Evolutionary conservation across 2,329 filamentous ascomycete species (phyloP), one percentile per base, ranked within the genome.

Genomic region (Daldinia eschscholtzii): DNA sequence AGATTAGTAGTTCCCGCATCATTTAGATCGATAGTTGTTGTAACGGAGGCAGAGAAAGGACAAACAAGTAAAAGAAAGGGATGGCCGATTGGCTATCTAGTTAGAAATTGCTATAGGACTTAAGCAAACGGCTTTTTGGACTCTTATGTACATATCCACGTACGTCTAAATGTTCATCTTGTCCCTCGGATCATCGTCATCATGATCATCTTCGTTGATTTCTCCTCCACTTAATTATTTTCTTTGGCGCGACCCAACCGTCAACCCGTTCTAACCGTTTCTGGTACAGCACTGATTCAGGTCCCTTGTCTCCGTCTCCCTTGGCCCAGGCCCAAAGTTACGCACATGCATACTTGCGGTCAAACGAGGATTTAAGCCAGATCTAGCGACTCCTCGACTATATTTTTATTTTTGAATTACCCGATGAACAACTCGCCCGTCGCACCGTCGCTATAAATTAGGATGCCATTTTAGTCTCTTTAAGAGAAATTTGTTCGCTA

Each of bases 221-320:
- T 35, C 5, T 33, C 37, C 64, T 53, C 67, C 68, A 65, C 68
- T 67, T 70, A 60, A 62, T 33, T 58, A 48, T 57, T 63, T 68
- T 57, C 56, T 67, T 52, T 60, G 50, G 39, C 23, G 37, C 48
- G 57, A 33, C 44, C 60, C 53, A 50, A 33, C 56, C 33, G 64
- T 64, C 53, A 12, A 50, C 20, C 20, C 20, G 20, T 37, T 44
- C 68, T 68, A 70, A 68, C 68, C 58, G 6, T 33, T 57, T 57
- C 35, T 53, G 42, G 68, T 35, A 62, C 13, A 12, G 18, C 39
- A 33, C 60, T 68, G 55, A 70, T 68, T 70, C 61, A 68, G 65
- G 56, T 65, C 61, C 68, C 68, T 57, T 67, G 64, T 61, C 57
- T 12, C 35, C 39, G 44, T 57, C 58, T 61, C 37, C 42, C 52